Base-by-base conservation (phyloP, 1,284 basidiomycete species). In the Sparassis latifolia region DNA sequence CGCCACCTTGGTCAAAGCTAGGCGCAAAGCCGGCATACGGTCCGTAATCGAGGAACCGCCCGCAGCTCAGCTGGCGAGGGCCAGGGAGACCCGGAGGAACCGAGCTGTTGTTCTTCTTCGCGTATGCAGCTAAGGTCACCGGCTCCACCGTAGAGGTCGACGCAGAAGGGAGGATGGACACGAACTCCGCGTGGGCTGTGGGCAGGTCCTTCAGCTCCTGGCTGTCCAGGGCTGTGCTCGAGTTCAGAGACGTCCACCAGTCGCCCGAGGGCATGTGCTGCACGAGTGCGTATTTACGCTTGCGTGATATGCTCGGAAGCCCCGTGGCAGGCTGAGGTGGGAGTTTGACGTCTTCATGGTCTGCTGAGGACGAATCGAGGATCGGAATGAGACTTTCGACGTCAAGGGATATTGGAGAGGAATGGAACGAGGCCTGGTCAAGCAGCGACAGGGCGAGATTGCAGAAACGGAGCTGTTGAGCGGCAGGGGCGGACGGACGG, bases 1-100 rank as follows among this genome's bases (percentile, higher is more conserved):
- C 74, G 6, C 81, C 81, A 49, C 85, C 82, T 57, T 86, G 84
- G 54, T 88, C 85, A 62, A 86, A 90, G 10, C 74, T 70, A 2
- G 88, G 88, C 0, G 87, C 87, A 65, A 91, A 91, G 60, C 78
- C 84, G 2, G 85, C 67, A 59, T 75, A 84, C 5, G 76, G 74
- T 0, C 89, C 88, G 61, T 91, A 91, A 62, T 90, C 84, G 7
- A 91, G 70, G 61, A 89, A 89, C 2, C 73, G 66, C 47, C 84
- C 86, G 33, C 78, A 73, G 44, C 78, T 76, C 39, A 87, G 64
- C 27, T 70, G 73, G 44, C 84, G 77, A 7, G 79, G 69, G 0
- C 70, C 65, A 4, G 76, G 73, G 1, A 70, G 57, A 30, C 74
- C 71, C 54, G 73, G 76, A 31, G 69, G 62, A 12, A 45, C 37